Evolutionary conservation across 2,329 filamentous ascomycete species (phyloP), one percentile per base, ranked within the genome.

Genomic region (Monosporascus sp.): DNA sequence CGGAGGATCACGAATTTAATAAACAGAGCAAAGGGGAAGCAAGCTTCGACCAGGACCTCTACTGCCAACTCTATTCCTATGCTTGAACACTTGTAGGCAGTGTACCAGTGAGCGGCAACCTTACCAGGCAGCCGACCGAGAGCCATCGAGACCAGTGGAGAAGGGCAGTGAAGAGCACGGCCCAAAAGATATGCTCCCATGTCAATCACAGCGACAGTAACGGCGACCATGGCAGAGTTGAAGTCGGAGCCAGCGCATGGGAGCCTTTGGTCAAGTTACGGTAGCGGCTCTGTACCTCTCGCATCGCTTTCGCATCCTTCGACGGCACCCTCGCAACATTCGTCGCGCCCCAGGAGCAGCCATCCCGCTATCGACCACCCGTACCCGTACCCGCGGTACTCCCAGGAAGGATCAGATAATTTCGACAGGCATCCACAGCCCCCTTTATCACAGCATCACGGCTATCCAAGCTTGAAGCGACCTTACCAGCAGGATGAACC

Each of bases 141-240:
- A 43, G 18, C 20, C 24, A 18, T 50, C 31, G 17, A 27, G 48
- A 41, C 36, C 20, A 45, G 39, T n/a, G 20, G 45, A 18, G 24
- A 48, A 22, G 49, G 45, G 22, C 44, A 43, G 17, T 53, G 46
- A 20, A 48, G 48, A 39, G 18, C 22, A 25, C 56, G 49, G 60
- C 53, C 58, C 59, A 61, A 55, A 60, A 61, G 75, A 74, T 65
- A 81, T 79, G 78, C 67, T 74, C 77, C 72, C 77, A 83, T 83
- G 79, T 82, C 80, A 75, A 80, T 79, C 73, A 78, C 78, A 66
- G 72, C 79, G 70, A 80, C 79, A 61, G 81, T 83, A 70, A 77
- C 80, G 73, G 77, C 78, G 67, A 80, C 76, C 68, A 83, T 84
- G 81, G 79, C 81, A 78, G 81, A 83, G 68, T 69, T 84, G 74